Evolutionary conservation across 352 stramenopile species (phyloP), one percentile per base, ranked within the genome.

Genomic region (Phytophthora ohioensis): DNA sequence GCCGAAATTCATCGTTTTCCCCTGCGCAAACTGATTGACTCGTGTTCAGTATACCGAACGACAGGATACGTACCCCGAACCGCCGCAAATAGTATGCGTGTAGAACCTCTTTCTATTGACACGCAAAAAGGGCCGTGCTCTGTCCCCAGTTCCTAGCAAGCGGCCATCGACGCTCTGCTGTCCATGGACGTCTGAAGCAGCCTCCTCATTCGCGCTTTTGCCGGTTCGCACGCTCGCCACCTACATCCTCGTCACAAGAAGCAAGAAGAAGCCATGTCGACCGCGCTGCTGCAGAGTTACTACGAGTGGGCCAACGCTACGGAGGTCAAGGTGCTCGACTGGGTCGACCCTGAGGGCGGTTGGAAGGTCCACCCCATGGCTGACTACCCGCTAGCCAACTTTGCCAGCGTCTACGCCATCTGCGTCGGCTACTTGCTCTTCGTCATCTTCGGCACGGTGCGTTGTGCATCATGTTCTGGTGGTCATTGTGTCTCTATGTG

Each of bases 291-390:
- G 43, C 57, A 83, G 64, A 75, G 46, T 39, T 90, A 88, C 68
- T 77, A 87, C 43, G 61, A 69, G 10, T 93, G 85, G 83, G 85
- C 84, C 12, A 79, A 88, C 34, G 71, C 43, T 42, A 82, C 71
- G 8, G 84, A 91, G 64, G 35, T 67, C 17, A 69, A 71, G 53
- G 60, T 93, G 13, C 75, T 93, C 21, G 63, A 78, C 51, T 92
- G 72, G 67, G 73, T 89, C 17, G 86, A 93, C 76, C 81, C 82
- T 4, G 61, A 71, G 7, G 80, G 76, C 15, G 71, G 72, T 42
- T 93, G 87, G 76, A 92, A 91, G 75, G 56, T 83, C 11, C 65
- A 80, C 52, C 81, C 87, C 8, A 91, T 92, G 82, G 57, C 69
- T 3, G 55, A 87, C 43, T 91, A 88, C 65, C 86, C 86, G 68